A percentile compares a stretch with the other conserved stretches of the same genome.
Conservation (phyloP, 805 yeast species). For the Yamadazyma philogaea region DNA sequence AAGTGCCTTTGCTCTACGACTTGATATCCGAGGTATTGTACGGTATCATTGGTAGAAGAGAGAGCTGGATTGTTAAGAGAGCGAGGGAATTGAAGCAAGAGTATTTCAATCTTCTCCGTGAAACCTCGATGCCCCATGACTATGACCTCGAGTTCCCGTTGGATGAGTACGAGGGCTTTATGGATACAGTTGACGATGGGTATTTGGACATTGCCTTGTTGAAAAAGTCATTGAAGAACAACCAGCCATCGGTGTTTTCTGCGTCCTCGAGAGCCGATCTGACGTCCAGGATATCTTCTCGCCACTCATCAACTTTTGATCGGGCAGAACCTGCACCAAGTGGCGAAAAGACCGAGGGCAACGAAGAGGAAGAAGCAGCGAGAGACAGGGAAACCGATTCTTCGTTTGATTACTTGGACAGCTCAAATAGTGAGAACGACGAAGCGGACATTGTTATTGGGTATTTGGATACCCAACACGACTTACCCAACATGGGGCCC, state of each 20-base stretch:
- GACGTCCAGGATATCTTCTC: slow-evolving; percentile 4
- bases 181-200: slow-evolving; percentile 65
- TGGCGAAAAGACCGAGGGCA: slow-evolving; percentile 2
- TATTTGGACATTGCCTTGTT: slow-evolving; percentile 53
- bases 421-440: slow-evolving; percentile 24
- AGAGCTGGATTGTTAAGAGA: slow-evolving; percentile 44
- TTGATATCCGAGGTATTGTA: slow-evolving; percentile 65
- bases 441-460: slow-evolving; percentile 23
- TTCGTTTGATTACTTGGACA: slow-evolving; percentile 21
- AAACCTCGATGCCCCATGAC: slow-evolving; percentile 22
- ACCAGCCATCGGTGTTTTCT: slow-evolving; percentile 19
- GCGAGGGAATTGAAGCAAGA: slow-evolving; percentile 35
- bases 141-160: slow-evolving; percentile 36
- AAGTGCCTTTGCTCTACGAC: slow-evolving; percentile 68
- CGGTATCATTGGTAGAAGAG: slow-evolving; percentile 68
- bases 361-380: not conserved
- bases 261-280: slow-evolving; percentile 1
- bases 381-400: slow-evolving; percentile 15
- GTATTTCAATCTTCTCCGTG: slow-evolving; percentile 24
- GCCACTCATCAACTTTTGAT: slow-evolving; percentile 12
- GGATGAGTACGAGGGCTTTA: slow-evolving; percentile 51
- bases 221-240: slow-evolving; percentile 41
- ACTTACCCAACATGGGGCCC: slow-evolving; percentile 22
- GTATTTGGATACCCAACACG: slow-evolving; percentile 26
- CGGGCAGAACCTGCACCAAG: not conserved